Base-by-base conservation (phyloP, 805 yeast genomes). In the Sugiyamaella floridensis region DNA sequence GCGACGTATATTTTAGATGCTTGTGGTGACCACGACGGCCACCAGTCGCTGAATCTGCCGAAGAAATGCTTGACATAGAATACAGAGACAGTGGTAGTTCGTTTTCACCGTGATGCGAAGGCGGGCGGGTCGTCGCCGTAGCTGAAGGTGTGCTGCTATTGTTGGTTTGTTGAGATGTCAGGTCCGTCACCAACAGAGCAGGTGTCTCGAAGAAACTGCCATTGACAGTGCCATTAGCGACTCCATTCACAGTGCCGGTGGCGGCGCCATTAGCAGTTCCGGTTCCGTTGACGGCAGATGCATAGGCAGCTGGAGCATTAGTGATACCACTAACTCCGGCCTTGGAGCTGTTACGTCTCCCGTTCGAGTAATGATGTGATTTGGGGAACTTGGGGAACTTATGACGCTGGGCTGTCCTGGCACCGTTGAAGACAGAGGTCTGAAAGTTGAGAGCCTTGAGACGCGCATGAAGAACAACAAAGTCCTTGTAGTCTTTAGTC, bases 391-490 rank as follows among this genome's bases (percentile, higher is more conserved):
- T 70, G 0, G 84, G 83, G 37, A 79, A 67, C 28, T 71, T 73
- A 5, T 44, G 18, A 40, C 32, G 22, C 66, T 46, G 40, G 5
- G 47, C 62, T 55, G 56, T 63, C 59, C 59, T 55, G 11, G 54
- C 47, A 37, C 37, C 37, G 37, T 54, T 54, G 51, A 57, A 59
- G 28, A 57, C 67, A 66, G 50, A 71, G 20, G 49, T 52, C 34
- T 76, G 79, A 56, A 80, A 73, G 7, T 75, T 63, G 2, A 78
- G 72, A 9, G 83, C 71, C 63, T 81, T 83, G 56, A 90, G 71
- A 51, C 80, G 77, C 16, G 85, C 78, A 65, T 90, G 95, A 51
- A 92, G 73, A 22, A 75, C 75, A n/a, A 79, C 70, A 43, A 93
- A 73, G 56, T 89, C 96, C 60, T 82, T 80, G 47, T 83, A 79